phyloP scores from a whole-genome alignment of 179 eudicot genomes.

The Camellia oleifera region DNA sequence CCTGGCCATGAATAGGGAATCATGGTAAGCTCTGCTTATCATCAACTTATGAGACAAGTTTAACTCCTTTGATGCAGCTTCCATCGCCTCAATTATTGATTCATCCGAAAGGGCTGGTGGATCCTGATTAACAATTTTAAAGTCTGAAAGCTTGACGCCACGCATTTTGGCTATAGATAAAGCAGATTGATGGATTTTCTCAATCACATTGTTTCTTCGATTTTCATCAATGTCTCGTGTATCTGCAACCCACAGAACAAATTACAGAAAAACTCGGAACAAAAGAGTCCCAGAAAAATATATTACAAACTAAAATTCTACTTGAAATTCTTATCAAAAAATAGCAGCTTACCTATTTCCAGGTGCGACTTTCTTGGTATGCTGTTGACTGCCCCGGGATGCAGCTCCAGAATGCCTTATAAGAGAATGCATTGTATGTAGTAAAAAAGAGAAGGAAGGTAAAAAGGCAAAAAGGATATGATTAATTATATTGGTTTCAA shows the following conservation, averaged over 20 bases:
- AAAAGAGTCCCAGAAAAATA: not conserved
- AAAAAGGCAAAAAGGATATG: not conserved
- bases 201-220: slow-evolving; percentile 70
- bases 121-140: slow-evolving; percentile 85
- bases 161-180: slow-evolving; percentile 62
- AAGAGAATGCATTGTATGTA: not conserved
- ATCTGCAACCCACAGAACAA: slow-evolving; percentile 35
- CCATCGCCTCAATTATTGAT: slow-evolving; percentile 63
- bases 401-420: slow-evolving; percentile 84
- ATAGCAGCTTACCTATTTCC: slow-evolving; percentile 62
- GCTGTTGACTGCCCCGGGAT: slow-evolving; percentile 98
- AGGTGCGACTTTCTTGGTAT: slow-evolving; percentile 96
- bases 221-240: slow-evolving; percentile 84
- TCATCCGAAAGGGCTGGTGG: slow-evolving; percentile 86
- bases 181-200: slow-evolving; percentile 76
- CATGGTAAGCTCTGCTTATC: slow-evolving; percentile 99
- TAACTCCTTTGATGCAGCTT: slow-evolving; percentile 74
- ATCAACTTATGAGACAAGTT: slow-evolving; percentile 74
- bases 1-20: slow-evolving; percentile 99
- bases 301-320: not conserved
- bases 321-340: not conserved
- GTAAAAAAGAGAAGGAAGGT: not conserved
- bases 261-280: not conserved
- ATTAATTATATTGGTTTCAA: not conserved
- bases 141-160: slow-evolving; percentile 62